Percentiles rank a stretch among this genome's conserved stretches.
Conservation (phyloP, 331 rosid genomes). For the Malus hybrid region DNA sequence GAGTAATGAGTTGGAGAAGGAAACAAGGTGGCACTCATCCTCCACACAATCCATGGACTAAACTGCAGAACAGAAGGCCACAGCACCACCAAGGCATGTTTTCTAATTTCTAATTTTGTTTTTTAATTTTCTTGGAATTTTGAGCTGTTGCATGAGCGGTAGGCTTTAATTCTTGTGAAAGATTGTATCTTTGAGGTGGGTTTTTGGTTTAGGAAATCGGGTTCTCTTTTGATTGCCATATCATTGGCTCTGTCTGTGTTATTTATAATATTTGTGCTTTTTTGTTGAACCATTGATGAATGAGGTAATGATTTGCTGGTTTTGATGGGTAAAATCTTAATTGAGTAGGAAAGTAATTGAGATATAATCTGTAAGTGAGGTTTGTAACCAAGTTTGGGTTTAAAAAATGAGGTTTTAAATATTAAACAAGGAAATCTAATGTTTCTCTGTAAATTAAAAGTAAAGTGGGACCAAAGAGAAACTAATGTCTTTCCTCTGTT, state of each 20-base stretch:
- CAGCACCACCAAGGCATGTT: slow-evolving; percentile 33
- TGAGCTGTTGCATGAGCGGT: background rate
- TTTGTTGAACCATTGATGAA: background rate
- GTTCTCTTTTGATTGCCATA: slow-evolving; percentile 7
- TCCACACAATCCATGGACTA: slow-evolving; percentile 27
- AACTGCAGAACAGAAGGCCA: slow-evolving; percentile 39
- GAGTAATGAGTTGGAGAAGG: slow-evolving; percentile 38
- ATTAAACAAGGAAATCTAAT: no score
- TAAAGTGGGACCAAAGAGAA: no score
- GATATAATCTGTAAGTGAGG: background rate
- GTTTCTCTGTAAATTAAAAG: no score
- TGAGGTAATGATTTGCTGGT: background rate
- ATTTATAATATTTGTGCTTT: background rate
- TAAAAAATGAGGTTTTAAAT: background rate
- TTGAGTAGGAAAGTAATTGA: background rate
- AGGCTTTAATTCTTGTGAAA: background rate
- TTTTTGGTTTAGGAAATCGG: background rate
- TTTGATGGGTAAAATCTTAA: background rate
- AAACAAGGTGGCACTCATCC: slow-evolving; percentile 31
- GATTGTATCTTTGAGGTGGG: background rate
- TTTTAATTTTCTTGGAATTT: background rate
- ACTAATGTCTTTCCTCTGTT: no score
- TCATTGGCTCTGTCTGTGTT: background rate
- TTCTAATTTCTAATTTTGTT: background rate
- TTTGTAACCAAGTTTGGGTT: no score